Evolutionary conservation across 139 green algal species (phyloP), one percentile per base, ranked within the genome.

Genomic region (Coelastrella sp.): DNA sequence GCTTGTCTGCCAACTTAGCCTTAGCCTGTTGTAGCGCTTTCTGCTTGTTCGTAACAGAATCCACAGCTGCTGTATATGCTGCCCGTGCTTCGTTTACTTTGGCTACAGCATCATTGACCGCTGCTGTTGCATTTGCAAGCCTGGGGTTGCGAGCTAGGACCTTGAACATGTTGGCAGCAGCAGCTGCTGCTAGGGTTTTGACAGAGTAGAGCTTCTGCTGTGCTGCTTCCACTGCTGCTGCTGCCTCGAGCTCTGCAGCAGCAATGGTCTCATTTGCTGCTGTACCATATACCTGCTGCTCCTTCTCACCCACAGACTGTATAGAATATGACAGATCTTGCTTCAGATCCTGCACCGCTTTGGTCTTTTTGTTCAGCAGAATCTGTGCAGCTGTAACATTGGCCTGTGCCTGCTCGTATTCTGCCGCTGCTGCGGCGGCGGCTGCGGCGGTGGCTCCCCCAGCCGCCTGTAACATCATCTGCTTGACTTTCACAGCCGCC

Each of bases 401-500:
- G 0, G 68, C 66, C 5, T 71, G 6, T 19, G 83, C 68, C 13
- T 59, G 16, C 4, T 56, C 68, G n/a, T 68, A 80, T n/a, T 54
- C 64, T 19, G 68, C 83, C 19, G 77, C 32, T 4, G 83, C 83
- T 22, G 68, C 68, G 7, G 66, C 47, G 23, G 83, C 83, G 4
- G 23, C n/a, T 5, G 17, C 17, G 4, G 14, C 54, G 7, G 23
- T 78, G 6, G 61, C 64, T 47, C 74, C 59, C 17, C 64, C 54
- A 47, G 83, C 83, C 22, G 68, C 61, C 7, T 22, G 32, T 20
- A 80, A 5, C 68, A 80, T 80, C 16, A 6, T 17, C 17, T 80
- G 5, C 68, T 88, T 88, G 7, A 66, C 83, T 23, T 66, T 54
- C 56, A 8, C 83, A 22, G 68, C 83, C 22, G 68, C 83, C 56